phyloP scores from a whole-genome alignment of 257 asterid species.

The Ajuga chamaepitys region DNA sequence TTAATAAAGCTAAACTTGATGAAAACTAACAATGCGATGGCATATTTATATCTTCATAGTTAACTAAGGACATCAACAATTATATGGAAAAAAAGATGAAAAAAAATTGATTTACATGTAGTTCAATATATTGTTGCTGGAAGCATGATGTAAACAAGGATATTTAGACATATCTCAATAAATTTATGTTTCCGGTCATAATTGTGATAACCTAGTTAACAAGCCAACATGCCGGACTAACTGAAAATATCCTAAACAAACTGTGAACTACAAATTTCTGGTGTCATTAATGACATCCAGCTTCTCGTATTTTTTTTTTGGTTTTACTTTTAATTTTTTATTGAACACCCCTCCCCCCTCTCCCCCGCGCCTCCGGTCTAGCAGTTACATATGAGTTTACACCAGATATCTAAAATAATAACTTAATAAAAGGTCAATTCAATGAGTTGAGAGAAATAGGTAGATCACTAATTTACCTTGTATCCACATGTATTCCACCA shows the following conservation, averaged over 20 bases:
- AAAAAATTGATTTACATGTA: no score
- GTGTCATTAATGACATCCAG: neutral
- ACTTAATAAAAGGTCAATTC: neutral
- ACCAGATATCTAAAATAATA: neutral
- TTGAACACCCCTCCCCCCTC: neutral
- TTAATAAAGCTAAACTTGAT: no score
- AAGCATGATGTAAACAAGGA: no score
- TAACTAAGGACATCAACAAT: no score
- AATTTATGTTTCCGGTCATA: no score
- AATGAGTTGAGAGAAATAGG: slow-evolving; percentile 1
- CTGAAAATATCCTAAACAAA: neutral
- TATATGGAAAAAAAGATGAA: no score
- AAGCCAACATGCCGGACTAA: slow-evolving; percentile 2
- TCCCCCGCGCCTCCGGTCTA: no score
- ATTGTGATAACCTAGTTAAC: neutral
- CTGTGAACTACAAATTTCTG: neutral
- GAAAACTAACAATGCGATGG: no score
- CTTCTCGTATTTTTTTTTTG: neutral
- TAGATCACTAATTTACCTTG: slow-evolving; percentile 40
- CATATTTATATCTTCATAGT: no score
- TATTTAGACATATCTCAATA: no score
- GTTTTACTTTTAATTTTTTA: neutral
- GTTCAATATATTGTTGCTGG: no score
- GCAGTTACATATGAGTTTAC: neutral
- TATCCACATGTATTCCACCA: slow-evolving; percentile 78